Base-by-base conservation (phyloP, 192 early-diverging fungal species). In the Gaertneriomyces semiglobifer region DNA sequence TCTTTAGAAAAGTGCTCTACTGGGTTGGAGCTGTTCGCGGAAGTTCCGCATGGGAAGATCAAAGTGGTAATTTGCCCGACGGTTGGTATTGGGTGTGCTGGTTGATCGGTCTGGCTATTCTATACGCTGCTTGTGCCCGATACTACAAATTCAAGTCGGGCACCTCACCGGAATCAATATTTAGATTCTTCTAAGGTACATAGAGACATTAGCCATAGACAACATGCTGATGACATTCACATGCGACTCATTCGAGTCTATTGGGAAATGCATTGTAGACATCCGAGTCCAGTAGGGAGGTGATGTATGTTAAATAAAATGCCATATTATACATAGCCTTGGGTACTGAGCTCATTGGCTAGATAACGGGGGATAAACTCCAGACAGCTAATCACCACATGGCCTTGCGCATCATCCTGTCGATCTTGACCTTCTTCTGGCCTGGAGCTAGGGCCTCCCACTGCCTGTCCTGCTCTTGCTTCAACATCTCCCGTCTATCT, bases 371-470 rank as follows among this genome's bases (percentile, higher is more conserved):
- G 25, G 25, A 33, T 33, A 33, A 33, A 33, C 25, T 1, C 25
- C 25, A 33, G 25, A 33, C 25, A 1, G 25, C 2, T 33, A 0
- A 33, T 55, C 50, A 82, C 80, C 80, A 82, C 42, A 79, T 47
- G 38, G 70, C 74, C 67, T 82, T 79, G 52, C 80, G 58, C 33
- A 77, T n/a, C 44, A 79, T 66, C 19, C 77, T 55, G 44, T 82
- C 80, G 38, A 82, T 58, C n/a, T 66, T 62, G 4, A 57, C 75
- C 54, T 69, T 72, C 59, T 82, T 82, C 66, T 71, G 77, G 7
- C 66, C 62, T 14, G 70, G 59, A 39, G 74, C 52, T 56, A 82
- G 47, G 20, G 19, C 19, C 20, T 79, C 73, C 45, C 79, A 82
- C 25, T 63, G 51, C 10, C 58, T 42, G 57, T 60, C 44, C 44